phyloP scores from a whole-genome alignment of 2,329 filamentous ascomycete species.

The Colletotrichum higginsianum region DNA sequence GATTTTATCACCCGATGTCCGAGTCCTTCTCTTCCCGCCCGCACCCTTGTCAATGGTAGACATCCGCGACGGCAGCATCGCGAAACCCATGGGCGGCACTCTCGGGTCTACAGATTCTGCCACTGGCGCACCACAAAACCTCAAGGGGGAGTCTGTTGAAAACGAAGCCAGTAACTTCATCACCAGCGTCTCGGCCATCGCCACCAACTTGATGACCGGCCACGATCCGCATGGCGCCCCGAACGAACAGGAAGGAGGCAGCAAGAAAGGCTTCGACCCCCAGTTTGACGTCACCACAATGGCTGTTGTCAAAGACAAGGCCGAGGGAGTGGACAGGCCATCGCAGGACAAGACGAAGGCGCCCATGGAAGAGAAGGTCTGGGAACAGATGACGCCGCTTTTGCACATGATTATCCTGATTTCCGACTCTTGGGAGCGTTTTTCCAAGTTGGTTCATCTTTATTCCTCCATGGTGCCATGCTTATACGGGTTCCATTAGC shows the following conservation, averaged over 20 bases:
- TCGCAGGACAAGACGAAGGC: constrained; percentile 41
- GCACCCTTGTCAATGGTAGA: constrained; percentile 73
- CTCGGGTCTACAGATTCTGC: constrained; percentile 73
- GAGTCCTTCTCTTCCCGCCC: constrained; percentile 66
- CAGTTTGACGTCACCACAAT: constrained; percentile 21
- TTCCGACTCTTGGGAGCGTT: constrained; percentile 46
- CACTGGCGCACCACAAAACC: constrained; percentile 74
- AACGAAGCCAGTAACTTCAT: constrained; percentile 65
- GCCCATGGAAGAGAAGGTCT: constrained; percentile 30
- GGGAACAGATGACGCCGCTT: constrained; percentile 33
- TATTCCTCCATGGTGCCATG: not conserved
- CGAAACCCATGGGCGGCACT: constrained; percentile 73
- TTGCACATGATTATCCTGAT: constrained; percentile 44
- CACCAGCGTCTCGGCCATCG: constrained; percentile 66
- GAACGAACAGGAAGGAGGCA: not conserved
- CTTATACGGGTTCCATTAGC: constrained; percentile 3
- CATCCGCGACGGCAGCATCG: constrained; percentile 69
- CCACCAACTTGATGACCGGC: constrained; percentile 21
- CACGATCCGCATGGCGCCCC: constrained; percentile 21
- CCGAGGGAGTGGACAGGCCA: constrained; percentile 30
- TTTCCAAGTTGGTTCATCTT: constrained; percentile 44
- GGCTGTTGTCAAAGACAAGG: constrained; percentile 37
- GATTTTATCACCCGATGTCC: constrained; percentile 58
- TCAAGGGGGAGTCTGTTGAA: constrained; percentile 62
- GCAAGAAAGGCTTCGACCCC: constrained; percentile 13